Percentiles rank a stretch among this genome's conserved stretches.
Conservation (phyloP, 2,329 filamentous ascomycete genomes). For the Colletotrichum eremochloae region DNA sequence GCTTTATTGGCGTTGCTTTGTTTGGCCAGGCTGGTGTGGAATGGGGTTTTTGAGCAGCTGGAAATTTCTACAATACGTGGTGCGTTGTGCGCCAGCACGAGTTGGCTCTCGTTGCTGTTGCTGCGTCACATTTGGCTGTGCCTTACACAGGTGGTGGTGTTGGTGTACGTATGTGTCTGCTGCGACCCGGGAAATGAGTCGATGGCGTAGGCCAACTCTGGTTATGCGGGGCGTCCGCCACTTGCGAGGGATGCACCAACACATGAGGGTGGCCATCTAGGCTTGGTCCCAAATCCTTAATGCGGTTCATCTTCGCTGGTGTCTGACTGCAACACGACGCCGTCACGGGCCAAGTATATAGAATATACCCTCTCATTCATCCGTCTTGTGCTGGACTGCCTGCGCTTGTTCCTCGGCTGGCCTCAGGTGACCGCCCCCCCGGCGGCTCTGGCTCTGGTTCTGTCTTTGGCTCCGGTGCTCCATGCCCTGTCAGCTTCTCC, state of each 20-base stretch:
- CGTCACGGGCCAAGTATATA: not conserved
- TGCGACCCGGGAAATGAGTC: slow-evolving; percentile 2
- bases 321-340: not conserved
- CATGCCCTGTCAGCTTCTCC: slow-evolving; percentile 24
- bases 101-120: not conserved
- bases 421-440: not conserved
- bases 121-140: not conserved
- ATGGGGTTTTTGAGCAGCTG: too few relatives aligned
- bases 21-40: not conserved
- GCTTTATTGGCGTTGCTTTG: too few relatives aligned
- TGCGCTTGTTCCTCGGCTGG: not conserved
- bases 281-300: not conserved
- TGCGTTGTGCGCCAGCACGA: not conserved
- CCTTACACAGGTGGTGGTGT: slow-evolving; percentile 17
- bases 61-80: not conserved
- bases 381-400: not conserved
- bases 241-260: not conserved
- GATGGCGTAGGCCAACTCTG: not conserved
- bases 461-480: not conserved
- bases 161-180: not conserved
- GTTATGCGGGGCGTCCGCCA: not conserved
- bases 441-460: not conserved
- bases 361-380: not conserved
- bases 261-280: not conserved
- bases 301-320: not conserved